Evolutionary conservation across 768 basidiomycete species (phyloP), one percentile per base, ranked within the genome.

Genomic region (Suillus discolor): DNA sequence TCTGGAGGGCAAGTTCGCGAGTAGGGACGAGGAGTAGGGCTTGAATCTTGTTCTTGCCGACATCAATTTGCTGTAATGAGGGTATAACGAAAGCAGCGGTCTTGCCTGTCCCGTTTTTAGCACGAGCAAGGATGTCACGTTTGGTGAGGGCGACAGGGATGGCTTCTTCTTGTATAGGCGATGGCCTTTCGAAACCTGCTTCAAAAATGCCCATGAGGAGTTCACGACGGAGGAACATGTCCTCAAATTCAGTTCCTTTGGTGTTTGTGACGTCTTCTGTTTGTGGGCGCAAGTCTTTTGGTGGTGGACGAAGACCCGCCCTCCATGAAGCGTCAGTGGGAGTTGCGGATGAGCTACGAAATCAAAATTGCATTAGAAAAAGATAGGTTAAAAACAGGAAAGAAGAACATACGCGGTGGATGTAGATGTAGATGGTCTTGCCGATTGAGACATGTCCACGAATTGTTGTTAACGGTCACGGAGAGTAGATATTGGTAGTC

Each of bases 191-290:
- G 76, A 96, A 97, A 65, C 97, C 97, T 70, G 96, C 97, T 81
- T 98, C 96, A 72, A 96, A 99, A 78, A 99, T 97, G 73, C 97
- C 97, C 97, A 99, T 99, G 77, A 99, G 88, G 67, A 99, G 89
- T 80, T 99, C 97, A 70, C 97, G 88, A 64, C 91, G 88, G 74
- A 97, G 85, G 78, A 81, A 87, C 89, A 96, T 93, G 75, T 96
- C 94, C 81, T 99, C 97, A 69, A 97, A 99, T 75, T 98, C 96
- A 71, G 89, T 84, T 67, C 97, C 97, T 79, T 95, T 93, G 34
- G 94, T 97, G 4, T 89, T 90, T 34, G 91, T 93, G 65, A 99
- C 97, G 82, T 99, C 97, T 81, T 96, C 95, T 38, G 97, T 99
- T 77, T 99, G 97, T 8, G 97, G 97, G 63, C 97, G 89, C 66